phyloP scores from a whole-genome alignment of 768 basidiomycete genomes.

The Flagelloscypha sp. region DNA sequence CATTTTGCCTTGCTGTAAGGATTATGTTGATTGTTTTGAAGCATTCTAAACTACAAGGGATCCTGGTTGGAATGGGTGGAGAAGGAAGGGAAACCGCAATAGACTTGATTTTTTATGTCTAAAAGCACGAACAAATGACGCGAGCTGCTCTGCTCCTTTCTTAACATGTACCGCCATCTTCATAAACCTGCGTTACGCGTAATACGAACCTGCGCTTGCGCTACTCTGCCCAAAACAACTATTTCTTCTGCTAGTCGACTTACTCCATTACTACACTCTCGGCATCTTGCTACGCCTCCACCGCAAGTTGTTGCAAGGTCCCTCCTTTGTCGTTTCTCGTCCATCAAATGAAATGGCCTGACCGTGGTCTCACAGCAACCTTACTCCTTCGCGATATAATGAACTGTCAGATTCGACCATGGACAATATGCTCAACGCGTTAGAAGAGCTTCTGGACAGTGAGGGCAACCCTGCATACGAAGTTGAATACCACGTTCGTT shows the following conservation, averaged over 20 bases:
- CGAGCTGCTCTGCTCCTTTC: no score
- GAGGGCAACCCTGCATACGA: conserved; percentile 52
- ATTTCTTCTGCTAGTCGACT: conserved; percentile 9
- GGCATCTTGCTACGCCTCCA: conserved; percentile 42
- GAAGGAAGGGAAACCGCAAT: conserved; percentile 32
- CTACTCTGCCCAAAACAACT: conserved; percentile 22
- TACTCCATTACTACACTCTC: no score
- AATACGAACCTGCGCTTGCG: conserved; percentile 2
- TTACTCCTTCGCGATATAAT: conserved; percentile 66
- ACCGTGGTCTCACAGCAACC: conserved; percentile 23
- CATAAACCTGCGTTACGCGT: conserved; percentile 4
- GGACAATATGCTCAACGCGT: conserved; percentile 62
- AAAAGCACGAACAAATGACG: no score
- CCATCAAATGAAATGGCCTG: neutral
- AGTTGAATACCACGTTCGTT: conserved; percentile 80
- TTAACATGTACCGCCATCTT: no score
- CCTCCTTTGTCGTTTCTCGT: conserved; percentile 6
- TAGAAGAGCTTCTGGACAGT: conserved; percentile 67
- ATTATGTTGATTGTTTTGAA: conserved; percentile 14
- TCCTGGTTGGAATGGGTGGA: conserved; percentile 85
- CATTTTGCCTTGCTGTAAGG: conserved; percentile 2
- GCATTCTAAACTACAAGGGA: conserved; percentile 71
- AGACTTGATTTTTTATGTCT: neutral
- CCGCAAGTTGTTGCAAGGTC: conserved; percentile 53
- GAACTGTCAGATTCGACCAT: conserved; percentile 66